These are phyloP conservation scores for Wickerhamiella allomyrinae DNA, from an alignment of 805 yeast species.

Conservation along the genomic window DNA sequence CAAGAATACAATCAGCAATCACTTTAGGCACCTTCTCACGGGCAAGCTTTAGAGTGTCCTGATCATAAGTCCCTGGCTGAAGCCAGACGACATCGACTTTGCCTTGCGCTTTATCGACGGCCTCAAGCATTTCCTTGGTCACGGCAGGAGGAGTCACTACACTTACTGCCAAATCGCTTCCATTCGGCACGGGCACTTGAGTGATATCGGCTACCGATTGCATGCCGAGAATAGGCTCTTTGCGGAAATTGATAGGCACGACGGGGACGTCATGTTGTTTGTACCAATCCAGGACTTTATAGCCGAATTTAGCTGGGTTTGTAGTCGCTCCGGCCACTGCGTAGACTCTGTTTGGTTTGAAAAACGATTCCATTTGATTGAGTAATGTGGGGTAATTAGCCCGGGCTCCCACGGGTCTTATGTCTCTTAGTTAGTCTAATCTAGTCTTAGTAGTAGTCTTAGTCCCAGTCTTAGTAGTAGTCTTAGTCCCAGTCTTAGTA, in stretches of 20 bases:
- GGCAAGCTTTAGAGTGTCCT: slow-evolving; percentile 28
- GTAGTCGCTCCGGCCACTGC: slow-evolving; percentile 63
- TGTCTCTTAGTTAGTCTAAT: too few relatives aligned
- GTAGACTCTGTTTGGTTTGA: slow-evolving; percentile 38
- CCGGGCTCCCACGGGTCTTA: too few relatives aligned
- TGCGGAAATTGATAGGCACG: slow-evolving; percentile 50
- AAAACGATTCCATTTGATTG: slow-evolving; percentile 29
- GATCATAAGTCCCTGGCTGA: slow-evolving; percentile 68
- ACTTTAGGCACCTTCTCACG: slow-evolving; percentile 23
- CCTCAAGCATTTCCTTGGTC: slow-evolving; percentile 33
- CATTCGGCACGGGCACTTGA: slow-evolving; percentile 15
- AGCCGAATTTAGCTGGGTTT: slow-evolving; percentile 52
- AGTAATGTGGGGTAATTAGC: too few relatives aligned
- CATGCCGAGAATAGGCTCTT: slow-evolving; percentile 33
- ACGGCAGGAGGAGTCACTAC: slow-evolving; percentile 65
- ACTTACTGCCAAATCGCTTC: slow-evolving; percentile 33
- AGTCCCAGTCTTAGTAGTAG: too few relatives aligned
- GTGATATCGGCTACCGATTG: slow-evolving; percentile 23
- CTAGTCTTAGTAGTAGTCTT: too few relatives aligned
- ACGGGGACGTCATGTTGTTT: slow-evolving; percentile 40
- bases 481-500: too few relatives aligned
- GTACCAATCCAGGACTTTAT: slow-evolving; percentile 59
- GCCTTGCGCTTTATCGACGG: slow-evolving; percentile 22
- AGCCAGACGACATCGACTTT: slow-evolving; percentile 54
- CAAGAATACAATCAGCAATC: slow-evolving; percentile 55